Evolutionary conservation across 345 rosid genomes (phyloP).

Genomic region (Salix exigua): DNA sequence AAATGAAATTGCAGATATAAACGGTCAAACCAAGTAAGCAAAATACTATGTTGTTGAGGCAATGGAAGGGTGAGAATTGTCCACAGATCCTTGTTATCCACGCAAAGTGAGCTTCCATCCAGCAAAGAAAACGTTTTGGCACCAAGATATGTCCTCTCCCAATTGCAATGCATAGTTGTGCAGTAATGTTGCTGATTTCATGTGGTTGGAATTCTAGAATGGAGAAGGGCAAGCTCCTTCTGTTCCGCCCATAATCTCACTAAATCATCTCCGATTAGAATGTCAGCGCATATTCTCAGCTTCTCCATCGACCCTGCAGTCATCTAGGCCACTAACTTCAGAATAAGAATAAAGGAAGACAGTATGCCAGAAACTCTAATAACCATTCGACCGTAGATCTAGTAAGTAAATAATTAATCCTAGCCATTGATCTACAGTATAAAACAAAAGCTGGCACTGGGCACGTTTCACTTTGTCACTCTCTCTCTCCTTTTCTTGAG

Average conservation of each 20-base stretch:
- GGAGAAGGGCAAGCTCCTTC: slow-evolving; percentile 78
- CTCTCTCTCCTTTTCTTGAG: no score
- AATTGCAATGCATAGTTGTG: slow-evolving; percentile 73
- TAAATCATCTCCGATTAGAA: slow-evolving; percentile 63
- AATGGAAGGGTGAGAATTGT: slow-evolving; percentile 75
- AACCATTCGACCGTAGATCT: no score
- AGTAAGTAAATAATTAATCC: no score
- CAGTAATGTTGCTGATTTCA: slow-evolving; percentile 83
- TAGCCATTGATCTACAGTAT: no score
- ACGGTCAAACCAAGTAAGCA: slow-evolving; percentile 78
- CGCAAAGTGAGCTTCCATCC: slow-evolving; percentile 83
- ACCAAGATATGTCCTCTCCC: slow-evolving; percentile 82
- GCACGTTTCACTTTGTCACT: no score
- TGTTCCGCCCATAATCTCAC: slow-evolving; percentile 88
- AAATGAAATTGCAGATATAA: not conserved
- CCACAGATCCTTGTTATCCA: slow-evolving; percentile 86
- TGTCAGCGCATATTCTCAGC: slow-evolving; percentile 83
- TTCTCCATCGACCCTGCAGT: slow-evolving; percentile 56
- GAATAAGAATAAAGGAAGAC: slow-evolving; percentile 63
- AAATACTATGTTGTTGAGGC: slow-evolving; percentile 67
- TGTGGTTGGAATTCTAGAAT: slow-evolving; percentile 76
- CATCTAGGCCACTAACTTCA: slow-evolving; percentile 55
- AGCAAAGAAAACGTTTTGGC: slow-evolving; percentile 54
- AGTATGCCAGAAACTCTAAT: no score
- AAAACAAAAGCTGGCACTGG: no score